Evolutionary conservation across 495 filamentous ascomycete species (phyloP).

Genomic region (Monascus purpureus): DNA sequence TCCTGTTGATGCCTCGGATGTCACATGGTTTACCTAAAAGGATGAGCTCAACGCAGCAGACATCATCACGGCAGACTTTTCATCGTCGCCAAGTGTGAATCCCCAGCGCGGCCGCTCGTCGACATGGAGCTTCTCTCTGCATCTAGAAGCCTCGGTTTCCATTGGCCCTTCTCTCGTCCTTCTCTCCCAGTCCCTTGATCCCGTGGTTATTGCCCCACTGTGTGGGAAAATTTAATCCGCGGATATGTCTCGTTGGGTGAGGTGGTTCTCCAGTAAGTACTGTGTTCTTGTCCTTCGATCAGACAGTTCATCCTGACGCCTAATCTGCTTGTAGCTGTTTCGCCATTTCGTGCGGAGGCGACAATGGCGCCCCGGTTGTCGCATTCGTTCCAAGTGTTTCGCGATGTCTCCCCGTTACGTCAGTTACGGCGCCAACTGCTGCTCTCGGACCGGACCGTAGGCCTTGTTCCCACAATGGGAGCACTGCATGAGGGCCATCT

Average conservation of each 20-base stretch:
- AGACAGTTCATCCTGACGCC: too few relatives aligned
- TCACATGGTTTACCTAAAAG: not conserved
- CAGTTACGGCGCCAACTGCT: slow-evolving; percentile 54
- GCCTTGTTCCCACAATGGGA: slow-evolving; percentile 93
- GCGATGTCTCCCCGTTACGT: slow-evolving; percentile 56
- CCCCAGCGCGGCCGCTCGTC: not conserved
- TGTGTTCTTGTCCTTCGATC: too few relatives aligned
- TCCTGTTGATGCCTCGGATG: too few relatives aligned
- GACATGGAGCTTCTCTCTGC: not conserved
- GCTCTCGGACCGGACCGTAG: slow-evolving; percentile 56
- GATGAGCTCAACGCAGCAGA: slow-evolving; percentile 9
- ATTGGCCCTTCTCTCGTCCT: not conserved
- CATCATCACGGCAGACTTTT: slow-evolving; percentile 4
- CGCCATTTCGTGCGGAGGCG: slow-evolving; percentile 13
- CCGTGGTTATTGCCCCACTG: too few relatives aligned
- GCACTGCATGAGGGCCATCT: slow-evolving; percentile 87
- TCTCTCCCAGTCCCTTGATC: too few relatives aligned
- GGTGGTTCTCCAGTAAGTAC: slow-evolving; percentile 9
- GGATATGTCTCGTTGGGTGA: slow-evolving; percentile 15
- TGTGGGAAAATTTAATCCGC: slow-evolving; percentile 1
- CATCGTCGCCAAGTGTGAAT: not conserved
- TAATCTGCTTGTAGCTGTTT: slow-evolving; percentile 13
- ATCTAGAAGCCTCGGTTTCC: not conserved
- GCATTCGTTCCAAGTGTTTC: slow-evolving; percentile 52
- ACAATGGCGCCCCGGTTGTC: slow-evolving; percentile 12